phyloP scores from a whole-genome alignment of 441 rosid genomes.

The Viola pubescens region DNA sequence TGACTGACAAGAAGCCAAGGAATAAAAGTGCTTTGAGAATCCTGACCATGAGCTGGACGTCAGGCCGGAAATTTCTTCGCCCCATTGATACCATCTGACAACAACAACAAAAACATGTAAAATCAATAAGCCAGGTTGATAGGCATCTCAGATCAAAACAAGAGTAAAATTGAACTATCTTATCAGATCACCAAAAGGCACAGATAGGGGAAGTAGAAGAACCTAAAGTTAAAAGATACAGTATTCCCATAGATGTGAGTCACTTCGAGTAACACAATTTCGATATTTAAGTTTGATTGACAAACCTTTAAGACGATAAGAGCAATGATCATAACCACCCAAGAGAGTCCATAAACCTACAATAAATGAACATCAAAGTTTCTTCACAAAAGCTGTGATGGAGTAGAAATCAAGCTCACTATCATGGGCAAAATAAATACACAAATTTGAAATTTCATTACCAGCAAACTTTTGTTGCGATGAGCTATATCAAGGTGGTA shows the following conservation, averaged over 20 bases:
- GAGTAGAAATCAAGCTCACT: not conserved
- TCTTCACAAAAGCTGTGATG: slow-evolving; percentile 3
- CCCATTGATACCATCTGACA: slow-evolving; percentile 86
- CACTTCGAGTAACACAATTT: not conserved
- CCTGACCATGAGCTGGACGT: slow-evolving; percentile 88
- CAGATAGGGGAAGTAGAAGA: no score
- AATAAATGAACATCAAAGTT: slow-evolving; percentile 16
- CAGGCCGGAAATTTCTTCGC: slow-evolving; percentile 64
- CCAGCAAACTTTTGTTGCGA: slow-evolving; percentile 54
- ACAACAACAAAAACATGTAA: slow-evolving; percentile 5
- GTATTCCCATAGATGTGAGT: not conserved
- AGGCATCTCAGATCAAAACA: not conserved
- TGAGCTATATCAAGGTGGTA: slow-evolving; percentile 86
- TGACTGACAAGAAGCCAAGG: slow-evolving; percentile 80
- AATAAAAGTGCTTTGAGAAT: slow-evolving; percentile 93
- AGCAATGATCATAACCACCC: slow-evolving; percentile 56
- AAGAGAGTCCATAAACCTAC: slow-evolving; percentile 85
- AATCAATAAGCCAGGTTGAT: slow-evolving; percentile 1
- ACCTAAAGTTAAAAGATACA: not conserved
- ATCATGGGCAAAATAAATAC: not conserved
- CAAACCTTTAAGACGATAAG: slow-evolving; percentile 81
- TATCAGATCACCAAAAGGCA: no score
- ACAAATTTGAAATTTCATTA: slow-evolving; percentile 18
- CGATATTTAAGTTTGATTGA: not conserved
- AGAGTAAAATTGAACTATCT: no score